Percentiles rank a stretch among this genome's conserved stretches.
phyloP scores from a whole-genome alignment of 495 filamentous ascomycete genomes.

The Daldinia childiae region DNA sequence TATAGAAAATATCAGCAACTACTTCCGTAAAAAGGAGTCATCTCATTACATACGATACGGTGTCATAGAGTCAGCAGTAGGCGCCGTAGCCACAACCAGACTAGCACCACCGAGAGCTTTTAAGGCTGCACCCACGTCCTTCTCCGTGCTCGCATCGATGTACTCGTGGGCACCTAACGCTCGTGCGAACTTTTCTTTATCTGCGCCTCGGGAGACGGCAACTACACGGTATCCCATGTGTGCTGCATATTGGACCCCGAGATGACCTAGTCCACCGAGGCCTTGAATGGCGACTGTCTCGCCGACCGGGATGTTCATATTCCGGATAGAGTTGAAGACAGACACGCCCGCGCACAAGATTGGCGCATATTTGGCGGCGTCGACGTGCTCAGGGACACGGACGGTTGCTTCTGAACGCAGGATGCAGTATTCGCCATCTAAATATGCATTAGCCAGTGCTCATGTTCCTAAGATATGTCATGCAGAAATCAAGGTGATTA shows the following conservation, averaged over 20 bases:
- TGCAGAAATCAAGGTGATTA: not conserved
- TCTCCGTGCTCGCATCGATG: constrained; percentile 63
- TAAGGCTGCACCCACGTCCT: constrained; percentile 60
- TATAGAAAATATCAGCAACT: not conserved
- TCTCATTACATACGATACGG: constrained; percentile 1
- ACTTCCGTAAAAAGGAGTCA: not conserved
- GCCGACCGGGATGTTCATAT: constrained; percentile 3
- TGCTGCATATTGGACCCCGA: constrained; percentile 70
- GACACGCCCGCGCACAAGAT: constrained; percentile 5
- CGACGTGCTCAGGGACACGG: constrained; percentile 7
- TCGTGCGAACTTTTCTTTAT: constrained; percentile 67
- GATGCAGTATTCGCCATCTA: constrained; percentile 8
- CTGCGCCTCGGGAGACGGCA: constrained; percentile 63
- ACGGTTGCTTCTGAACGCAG: constrained; percentile 4
- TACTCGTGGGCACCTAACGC: constrained; percentile 73
- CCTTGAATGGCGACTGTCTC: constrained; percentile 67
- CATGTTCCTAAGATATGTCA: not conserved
- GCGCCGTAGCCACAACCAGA: constrained; percentile 6
- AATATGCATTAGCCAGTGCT: not conserved
- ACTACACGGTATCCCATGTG: constrained; percentile 73
- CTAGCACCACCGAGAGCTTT: constrained; percentile 34
- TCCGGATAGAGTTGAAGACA: constrained; percentile 7
- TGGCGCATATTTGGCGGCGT: constrained; percentile 9
- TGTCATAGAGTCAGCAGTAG: constrained; percentile 2
- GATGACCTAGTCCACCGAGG: constrained; percentile 71